Percentiles rank a stretch among this genome's conserved stretches.
Evolutionary conservation across 768 basidiomycete species (phyloP).

Genomic region (Trametes villosa): DNA sequence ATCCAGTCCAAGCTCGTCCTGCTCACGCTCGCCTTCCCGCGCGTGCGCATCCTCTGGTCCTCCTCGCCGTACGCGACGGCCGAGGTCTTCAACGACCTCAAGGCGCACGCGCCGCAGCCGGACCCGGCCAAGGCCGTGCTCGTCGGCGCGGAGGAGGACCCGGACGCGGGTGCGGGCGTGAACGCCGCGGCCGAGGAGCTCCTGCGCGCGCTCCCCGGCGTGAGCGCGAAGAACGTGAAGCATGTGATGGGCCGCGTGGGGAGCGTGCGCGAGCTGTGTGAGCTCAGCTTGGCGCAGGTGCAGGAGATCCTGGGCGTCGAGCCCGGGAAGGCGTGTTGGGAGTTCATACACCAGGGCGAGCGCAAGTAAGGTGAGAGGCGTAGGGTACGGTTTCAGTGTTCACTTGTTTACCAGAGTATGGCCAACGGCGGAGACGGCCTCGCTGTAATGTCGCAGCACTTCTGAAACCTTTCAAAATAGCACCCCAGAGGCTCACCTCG

Average conservation of each 20-base stretch:
- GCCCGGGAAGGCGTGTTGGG: conserved; percentile 77
- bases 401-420: neutral
- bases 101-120: conserved; percentile 78
- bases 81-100: conserved; percentile 93
- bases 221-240: conserved; percentile 82
- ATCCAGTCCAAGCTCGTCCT: conserved; percentile 94
- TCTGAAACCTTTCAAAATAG: too few relatives aligned
- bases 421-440: neutral
- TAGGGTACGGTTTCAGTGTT: neutral
- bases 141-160: conserved; percentile 80
- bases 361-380: conserved; percentile 9
- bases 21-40: conserved; percentile 87
- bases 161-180: conserved; percentile 65
- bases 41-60: conserved; percentile 95
- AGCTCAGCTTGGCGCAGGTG: conserved; percentile 60
- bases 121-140: conserved; percentile 75
- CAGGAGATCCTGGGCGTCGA: conserved; percentile 80
- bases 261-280: conserved; percentile 77
- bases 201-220: conserved; percentile 79
- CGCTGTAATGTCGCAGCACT: too few relatives aligned
- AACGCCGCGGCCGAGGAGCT: conserved; percentile 84
- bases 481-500: too few relatives aligned
- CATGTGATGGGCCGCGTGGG: conserved; percentile 83
- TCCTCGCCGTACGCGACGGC: conserved; percentile 92
- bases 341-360: conserved; percentile 82